Percentiles rank a stretch among this genome's conserved stretches.
phyloP scores from a whole-genome alignment of 495 filamentous ascomycete genomes.

The Saxispiralis lemnorum region DNA sequence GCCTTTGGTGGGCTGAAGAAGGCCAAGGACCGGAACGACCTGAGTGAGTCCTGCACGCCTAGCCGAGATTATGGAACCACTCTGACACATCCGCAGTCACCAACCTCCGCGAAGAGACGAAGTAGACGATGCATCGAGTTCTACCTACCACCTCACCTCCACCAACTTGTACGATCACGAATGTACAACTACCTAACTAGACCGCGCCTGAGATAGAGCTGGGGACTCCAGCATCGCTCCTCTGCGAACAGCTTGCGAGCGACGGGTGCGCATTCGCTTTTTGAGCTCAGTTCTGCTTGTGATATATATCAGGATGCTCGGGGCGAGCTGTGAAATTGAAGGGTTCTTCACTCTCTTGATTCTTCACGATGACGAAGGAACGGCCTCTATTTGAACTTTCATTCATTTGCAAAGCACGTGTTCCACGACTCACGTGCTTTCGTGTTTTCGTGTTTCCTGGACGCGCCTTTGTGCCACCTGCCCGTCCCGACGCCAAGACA shows the following conservation, averaged over 20 bases:
- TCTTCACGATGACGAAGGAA: too few species aligned
- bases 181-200: conserved; percentile 7
- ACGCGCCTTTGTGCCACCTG: too few species aligned
- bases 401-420: too few species aligned
- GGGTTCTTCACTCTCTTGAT: too few species aligned
- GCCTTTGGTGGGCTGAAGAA: conserved; percentile 99
- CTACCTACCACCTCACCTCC: background rate
- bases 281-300: background rate
- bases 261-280: background rate
- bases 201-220: background rate
- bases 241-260: background rate
- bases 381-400: too few species aligned
- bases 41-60: conserved; percentile 46
- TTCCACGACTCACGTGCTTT: too few species aligned
- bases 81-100: background rate
- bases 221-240: background rate
- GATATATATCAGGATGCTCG: background rate
- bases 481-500: too few species aligned
- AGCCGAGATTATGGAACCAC: background rate
- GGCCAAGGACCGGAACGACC: conserved; percentile 95
- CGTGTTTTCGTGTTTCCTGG: too few species aligned
- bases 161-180: background rate
- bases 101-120: conserved; percentile 25
- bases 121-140: conserved; percentile 14
- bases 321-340: background rate